Base-by-base conservation (phyloP, 2,329 filamentous ascomycete genomes). In the Ophiostoma ulmi region DNA sequence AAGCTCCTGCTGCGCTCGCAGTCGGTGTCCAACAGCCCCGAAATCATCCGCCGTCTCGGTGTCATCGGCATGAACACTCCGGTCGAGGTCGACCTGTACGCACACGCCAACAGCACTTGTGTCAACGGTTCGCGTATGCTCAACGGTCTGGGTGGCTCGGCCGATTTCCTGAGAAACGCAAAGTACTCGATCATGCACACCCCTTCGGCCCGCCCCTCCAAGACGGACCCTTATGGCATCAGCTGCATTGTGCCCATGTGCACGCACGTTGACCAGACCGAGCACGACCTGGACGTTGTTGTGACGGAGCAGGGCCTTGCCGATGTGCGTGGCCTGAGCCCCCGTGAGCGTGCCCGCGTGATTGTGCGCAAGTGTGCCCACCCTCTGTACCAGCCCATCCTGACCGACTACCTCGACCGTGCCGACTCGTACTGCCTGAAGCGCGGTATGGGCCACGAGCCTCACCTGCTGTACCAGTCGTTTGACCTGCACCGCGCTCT, bases 1-100 rank as follows among this genome's bases (percentile, higher is more conserved):
- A 94, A 94, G 83, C 87, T 96, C 2, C 90, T 97, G 71, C 88
- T 97, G 67, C 91, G 93, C 73, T 90, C 90, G n/a, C 93, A 97
- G 82, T 88, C 91, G 78, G 91, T 97, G 11, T 94, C 91, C 77
- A 97, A 97, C 85, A 91, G 89, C 2, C 93, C 93, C 72, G 93
- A 97, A 81, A 93, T 97, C 81, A 97, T 97, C 82, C 88, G 92
- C 70, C 87, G 93, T 36, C 84, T 97, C 1, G 93, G 93, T 73
- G 89, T 93, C 75, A 97, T 97, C 76, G 93, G 92, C 79, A 97
- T 97, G 93, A 97, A 97, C 85, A 97, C 93, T 0, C 93, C 93
- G 31, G 92, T 97, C 66, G 93, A 97, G 81, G 93, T 97, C 20
- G 93, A 97, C 81, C 96, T 97, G 77, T 97, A 97, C 81, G 93